A percentile compares a stretch with the other conserved stretches of the same genome.
Evolutionary conservation across 2,329 filamentous ascomycete species (phyloP).

Genomic region (Exophiala spinifera): DNA sequence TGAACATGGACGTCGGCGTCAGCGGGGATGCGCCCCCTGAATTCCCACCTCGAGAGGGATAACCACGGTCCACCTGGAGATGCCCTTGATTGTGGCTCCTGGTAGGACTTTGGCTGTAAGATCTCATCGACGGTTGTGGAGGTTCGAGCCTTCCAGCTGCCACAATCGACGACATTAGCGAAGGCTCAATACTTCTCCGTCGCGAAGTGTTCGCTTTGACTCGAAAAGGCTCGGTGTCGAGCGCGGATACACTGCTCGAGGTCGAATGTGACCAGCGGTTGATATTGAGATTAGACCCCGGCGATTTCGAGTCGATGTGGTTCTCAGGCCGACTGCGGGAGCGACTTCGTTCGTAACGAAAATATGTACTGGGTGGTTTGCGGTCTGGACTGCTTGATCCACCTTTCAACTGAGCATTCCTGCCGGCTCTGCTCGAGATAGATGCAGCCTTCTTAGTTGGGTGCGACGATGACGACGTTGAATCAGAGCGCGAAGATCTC

Average conservation of each 20-base stretch:
- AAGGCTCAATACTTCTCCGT: constrained; percentile 21
- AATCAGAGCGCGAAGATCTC: constrained; percentile 41
- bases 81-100: constrained; percentile 10
- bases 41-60: constrained; percentile 10
- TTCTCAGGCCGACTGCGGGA: constrained; percentile 21
- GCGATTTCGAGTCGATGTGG: background rate
- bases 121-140: constrained; percentile 14
- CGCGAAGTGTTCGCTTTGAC: constrained; percentile 19
- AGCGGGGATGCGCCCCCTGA: constrained; percentile 14
- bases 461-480: constrained; percentile 42
- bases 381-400: constrained; percentile 29
- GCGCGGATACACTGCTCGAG: constrained; percentile 44
- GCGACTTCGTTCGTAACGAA: constrained; percentile 16
- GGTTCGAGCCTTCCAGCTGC: constrained; percentile 1
- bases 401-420: constrained; percentile 28
- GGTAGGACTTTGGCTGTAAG: constrained; percentile 23
- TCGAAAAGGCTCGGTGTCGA: constrained; percentile 25
- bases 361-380: constrained; percentile 2
- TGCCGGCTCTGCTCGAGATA: constrained; percentile 29
- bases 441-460: constrained; percentile 44
- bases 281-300: constrained; percentile 38
- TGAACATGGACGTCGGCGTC: constrained; percentile 28
- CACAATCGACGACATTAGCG: constrained; percentile 6
- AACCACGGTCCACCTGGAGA: constrained; percentile 8
- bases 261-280: constrained; percentile 61